Percentiles rank a stretch among this genome's conserved stretches.
phyloP scores from a whole-genome alignment of 768 basidiomycete genomes.

The Tylopilus plumbeoviolaceoides region DNA sequence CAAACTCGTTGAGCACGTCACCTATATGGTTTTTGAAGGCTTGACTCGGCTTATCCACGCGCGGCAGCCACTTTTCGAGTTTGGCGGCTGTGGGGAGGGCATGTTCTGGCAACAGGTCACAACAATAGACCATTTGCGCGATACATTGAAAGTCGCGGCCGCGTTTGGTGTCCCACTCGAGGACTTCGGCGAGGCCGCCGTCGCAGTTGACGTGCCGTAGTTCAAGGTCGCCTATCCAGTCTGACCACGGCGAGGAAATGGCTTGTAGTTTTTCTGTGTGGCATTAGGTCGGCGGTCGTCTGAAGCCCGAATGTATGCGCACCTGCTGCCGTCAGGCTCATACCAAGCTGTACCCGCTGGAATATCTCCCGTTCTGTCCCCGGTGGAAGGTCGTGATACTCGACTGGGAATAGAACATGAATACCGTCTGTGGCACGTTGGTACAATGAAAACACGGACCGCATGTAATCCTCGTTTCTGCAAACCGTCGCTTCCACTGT shows the following conservation, averaged over 20 bases:
- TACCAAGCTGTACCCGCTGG: constrained; percentile 78
- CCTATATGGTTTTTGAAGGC: constrained; percentile 53
- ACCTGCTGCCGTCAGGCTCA: constrained; percentile 73
- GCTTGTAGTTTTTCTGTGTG: constrained; percentile 73
- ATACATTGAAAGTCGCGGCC: constrained; percentile 77
- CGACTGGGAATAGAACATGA: constrained; percentile 42
- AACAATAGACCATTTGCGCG: constrained; percentile 66
- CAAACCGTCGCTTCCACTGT: constrained; percentile 47
- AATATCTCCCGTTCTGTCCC: constrained; percentile 74
- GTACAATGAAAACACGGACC: constrained; percentile 38
- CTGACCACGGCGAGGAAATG: constrained; percentile 64
- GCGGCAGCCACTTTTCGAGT: constrained; percentile 45
- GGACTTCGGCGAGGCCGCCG: constrained; percentile 50
- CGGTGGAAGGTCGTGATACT: constrained; percentile 55
- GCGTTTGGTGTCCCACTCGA: constrained; percentile 63
- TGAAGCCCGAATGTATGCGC: background rate
- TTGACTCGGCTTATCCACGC: constrained; percentile 36
- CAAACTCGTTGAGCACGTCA: constrained; percentile 49
- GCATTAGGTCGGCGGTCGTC: background rate
- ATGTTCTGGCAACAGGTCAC: constrained; percentile 46
- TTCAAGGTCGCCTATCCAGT: constrained; percentile 62
- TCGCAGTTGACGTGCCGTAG: constrained; percentile 52
- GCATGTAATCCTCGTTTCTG: constrained; percentile 58
- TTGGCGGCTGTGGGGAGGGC: constrained; percentile 50
- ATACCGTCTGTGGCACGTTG: background rate